These are phyloP conservation scores for Fusarium anthophilum DNA, from an alignment of 2,329 filamentous ascomycete genomes.

Conservation along the genomic window DNA sequence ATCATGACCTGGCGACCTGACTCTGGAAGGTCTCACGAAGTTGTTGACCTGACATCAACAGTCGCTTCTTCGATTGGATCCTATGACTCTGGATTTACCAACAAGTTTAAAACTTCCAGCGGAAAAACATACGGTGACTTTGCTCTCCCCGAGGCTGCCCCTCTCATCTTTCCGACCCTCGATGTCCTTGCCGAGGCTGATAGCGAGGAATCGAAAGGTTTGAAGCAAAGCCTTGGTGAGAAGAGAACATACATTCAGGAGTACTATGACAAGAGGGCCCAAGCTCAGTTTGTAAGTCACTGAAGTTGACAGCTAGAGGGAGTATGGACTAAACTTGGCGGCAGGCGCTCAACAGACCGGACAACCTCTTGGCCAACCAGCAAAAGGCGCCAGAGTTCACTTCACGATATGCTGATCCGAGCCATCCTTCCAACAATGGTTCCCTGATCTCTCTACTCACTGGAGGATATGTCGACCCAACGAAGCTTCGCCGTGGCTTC, in stretches of 20 bases:
- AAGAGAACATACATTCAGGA: slow-evolving; percentile 4
- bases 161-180: slow-evolving; percentile 44
- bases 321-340: not conserved
- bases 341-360: not conserved
- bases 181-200: slow-evolving; percentile 7
- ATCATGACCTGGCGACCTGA: slow-evolving; percentile 64
- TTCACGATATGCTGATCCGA: slow-evolving; percentile 9
- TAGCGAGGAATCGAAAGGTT: slow-evolving; percentile 1
- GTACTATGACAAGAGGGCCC: slow-evolving; percentile 6
- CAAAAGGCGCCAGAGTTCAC: slow-evolving; percentile 1
- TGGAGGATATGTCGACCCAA: slow-evolving; percentile 7
- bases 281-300: slow-evolving; percentile 12
- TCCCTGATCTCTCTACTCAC: slow-evolving; percentile 6
- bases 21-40: slow-evolving; percentile 31
- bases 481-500: not conserved
- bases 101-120: slow-evolving; percentile 11
- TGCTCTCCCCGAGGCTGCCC: slow-evolving; percentile 56
- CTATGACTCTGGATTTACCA: not conserved
- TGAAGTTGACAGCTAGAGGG: fast-evolving
- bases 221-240: not conserved
- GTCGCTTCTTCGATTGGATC: not conserved
- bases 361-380: slow-evolving; percentile 6
- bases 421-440: slow-evolving; percentile 2
- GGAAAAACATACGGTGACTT: slow-evolving; percentile 42
- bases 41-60: slow-evolving; percentile 23